phyloP scores from a whole-genome alignment of 441 rosid genomes.

The Populus hybrid region DNA sequence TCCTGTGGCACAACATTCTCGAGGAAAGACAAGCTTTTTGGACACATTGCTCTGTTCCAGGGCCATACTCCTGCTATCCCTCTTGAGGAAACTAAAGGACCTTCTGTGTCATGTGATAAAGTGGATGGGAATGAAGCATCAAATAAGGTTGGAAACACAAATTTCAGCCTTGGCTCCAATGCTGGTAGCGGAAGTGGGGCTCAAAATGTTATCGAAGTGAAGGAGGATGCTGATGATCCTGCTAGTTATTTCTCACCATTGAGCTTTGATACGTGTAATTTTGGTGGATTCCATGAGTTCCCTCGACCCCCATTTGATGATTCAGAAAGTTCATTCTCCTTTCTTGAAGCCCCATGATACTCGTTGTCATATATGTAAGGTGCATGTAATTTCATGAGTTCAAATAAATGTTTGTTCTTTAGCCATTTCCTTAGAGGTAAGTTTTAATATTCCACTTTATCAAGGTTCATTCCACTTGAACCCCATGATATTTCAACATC shows the following conservation, averaged over 20 bases:
- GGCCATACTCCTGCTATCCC: conserved; percentile 96
- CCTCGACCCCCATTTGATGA: conserved; percentile 77
- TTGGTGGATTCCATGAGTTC: conserved; percentile 79
- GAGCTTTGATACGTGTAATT: conserved; percentile 68
- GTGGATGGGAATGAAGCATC: conserved; percentile 35
- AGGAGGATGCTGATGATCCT: conserved; percentile 53
- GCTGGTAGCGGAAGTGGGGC: conserved; percentile 29
- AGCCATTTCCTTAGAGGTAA: not conserved
- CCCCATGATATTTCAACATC: too few species aligned
- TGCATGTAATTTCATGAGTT: conserved; percentile 15
- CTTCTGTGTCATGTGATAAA: conserved; percentile 33
- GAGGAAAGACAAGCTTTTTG: conserved; percentile 94
- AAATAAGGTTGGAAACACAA: conserved; percentile 39
- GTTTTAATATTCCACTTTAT: not conserved
- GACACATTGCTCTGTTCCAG: conserved; percentile 88
- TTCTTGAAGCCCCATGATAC: conserved; percentile 24
- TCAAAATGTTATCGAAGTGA: conserved; percentile 45
- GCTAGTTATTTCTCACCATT: conserved; percentile 57
- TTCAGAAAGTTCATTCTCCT: conserved; percentile 68
- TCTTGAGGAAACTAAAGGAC: conserved; percentile 58
- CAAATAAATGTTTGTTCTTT: conserved; percentile 23
- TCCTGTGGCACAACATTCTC: conserved; percentile 96
- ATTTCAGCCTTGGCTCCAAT: conserved; percentile 36
- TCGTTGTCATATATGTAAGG: conserved; percentile 15
- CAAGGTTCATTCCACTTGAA: too few species aligned